These are phyloP conservation scores for Pelargonium citronellum DNA, from an alignment of 441 rosid genomes.

Conservation along the genomic window DNA sequence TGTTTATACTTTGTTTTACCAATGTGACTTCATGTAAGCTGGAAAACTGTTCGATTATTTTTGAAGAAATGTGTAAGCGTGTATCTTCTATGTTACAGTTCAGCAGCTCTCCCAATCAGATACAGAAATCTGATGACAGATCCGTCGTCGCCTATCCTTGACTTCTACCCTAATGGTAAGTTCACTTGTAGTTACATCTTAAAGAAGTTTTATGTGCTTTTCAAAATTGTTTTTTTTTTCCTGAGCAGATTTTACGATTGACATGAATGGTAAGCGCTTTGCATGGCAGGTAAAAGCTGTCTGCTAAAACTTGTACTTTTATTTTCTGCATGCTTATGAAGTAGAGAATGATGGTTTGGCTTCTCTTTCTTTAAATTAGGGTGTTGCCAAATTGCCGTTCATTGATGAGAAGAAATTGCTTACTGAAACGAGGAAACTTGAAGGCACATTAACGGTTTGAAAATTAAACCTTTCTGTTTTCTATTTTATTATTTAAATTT, in stretches of 20 bases:
- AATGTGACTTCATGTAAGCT: background rate
- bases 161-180: constrained; percentile 82
- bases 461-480: constrained; percentile 1
- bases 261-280: constrained; percentile 96
- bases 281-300: constrained; percentile 80
- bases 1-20: background rate
- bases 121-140: constrained; percentile 76
- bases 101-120: constrained; percentile 73
- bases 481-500: constrained; percentile 13
- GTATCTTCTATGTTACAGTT: constrained; percentile 44
- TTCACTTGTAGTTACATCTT: constrained; percentile 14
- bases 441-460: constrained; percentile 67
- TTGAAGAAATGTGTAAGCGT: constrained; percentile 1
- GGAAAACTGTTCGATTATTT: background rate
- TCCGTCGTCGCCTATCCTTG: constrained; percentile 65
- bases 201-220: constrained; percentile 14
- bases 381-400: constrained; percentile 90
- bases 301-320: background rate
- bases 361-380: constrained; percentile 44
- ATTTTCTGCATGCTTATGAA: constrained; percentile 5
- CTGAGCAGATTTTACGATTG: constrained; percentile 78
- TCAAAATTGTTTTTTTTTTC: constrained; percentile 17
- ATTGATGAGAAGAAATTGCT: constrained; percentile 76
- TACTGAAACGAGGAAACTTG: constrained; percentile 77
- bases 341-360: constrained; percentile 19